A percentile compares a stretch with the other conserved stretches of the same genome.
phyloP scores from a whole-genome alignment of 805 yeast genomes.

The Yarrowia bubula region DNA sequence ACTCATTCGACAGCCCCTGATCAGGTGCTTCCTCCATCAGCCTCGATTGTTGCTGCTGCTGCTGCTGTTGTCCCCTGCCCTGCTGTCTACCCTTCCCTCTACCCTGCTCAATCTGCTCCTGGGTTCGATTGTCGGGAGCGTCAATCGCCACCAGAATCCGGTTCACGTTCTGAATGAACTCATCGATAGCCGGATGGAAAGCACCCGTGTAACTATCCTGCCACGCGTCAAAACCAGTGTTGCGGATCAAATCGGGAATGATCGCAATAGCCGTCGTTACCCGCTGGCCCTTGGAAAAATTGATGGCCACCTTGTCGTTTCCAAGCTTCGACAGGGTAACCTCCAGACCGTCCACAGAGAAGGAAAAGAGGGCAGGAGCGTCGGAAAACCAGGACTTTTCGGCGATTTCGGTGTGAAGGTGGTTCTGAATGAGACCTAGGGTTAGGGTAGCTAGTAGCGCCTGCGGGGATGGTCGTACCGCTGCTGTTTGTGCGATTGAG shows the following conservation, averaged over 20 bases:
- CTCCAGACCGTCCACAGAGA: slow-evolving; percentile 13
- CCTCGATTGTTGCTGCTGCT: slow-evolving; percentile 30
- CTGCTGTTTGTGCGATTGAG: slow-evolving; percentile 5
- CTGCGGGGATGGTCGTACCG: slow-evolving; percentile 5
- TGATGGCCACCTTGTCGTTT: slow-evolving; percentile 19
- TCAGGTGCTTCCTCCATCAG: background rate
- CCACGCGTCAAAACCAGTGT: slow-evolving; percentile 10
- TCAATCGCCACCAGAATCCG: slow-evolving; percentile 17
- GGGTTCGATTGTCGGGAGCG: slow-evolving; percentile 8
- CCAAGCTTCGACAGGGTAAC: slow-evolving; percentile 17
- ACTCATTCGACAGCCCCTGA: background rate
- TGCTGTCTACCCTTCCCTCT: background rate
- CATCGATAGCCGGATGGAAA: slow-evolving; percentile 15
- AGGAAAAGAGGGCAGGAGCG: slow-evolving; percentile 5
- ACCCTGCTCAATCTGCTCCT: slow-evolving; percentile 3
- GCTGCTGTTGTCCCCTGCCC: slow-evolving; percentile 2
- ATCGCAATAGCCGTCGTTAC: slow-evolving; percentile 20
- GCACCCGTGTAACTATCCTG: background rate
- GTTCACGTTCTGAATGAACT: slow-evolving; percentile 25
- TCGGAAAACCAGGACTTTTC: slow-evolving; percentile 10
- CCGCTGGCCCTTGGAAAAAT: slow-evolving; percentile 23
- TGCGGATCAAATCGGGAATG: slow-evolving; percentile 8
- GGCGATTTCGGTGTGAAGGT: background rate
- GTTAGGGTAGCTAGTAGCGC: slow-evolving; percentile 14
- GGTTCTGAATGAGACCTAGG: slow-evolving; percentile 15